Base-by-base conservation (phyloP, 2,329 filamentous ascomycete genomes). In the Fonsecaea multimorphosa region DNA sequence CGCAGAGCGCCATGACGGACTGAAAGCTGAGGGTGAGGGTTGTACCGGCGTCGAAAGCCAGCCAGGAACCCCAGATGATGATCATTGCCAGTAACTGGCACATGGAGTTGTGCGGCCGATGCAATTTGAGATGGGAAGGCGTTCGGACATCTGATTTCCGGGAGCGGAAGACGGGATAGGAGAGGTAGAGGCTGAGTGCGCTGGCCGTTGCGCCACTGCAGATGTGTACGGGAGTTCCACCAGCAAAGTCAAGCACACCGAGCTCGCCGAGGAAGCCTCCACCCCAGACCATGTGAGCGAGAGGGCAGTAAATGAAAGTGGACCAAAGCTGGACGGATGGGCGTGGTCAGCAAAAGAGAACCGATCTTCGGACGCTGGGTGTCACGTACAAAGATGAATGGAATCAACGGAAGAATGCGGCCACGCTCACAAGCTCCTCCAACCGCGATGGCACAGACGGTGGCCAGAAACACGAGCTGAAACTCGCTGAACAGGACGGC, bases 241-340 rank as follows among this genome's bases (percentile, higher is more conserved):
- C 90, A 44, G 90, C 89, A 72, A 91, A 92, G 77, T 92, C 90
- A 70, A 91, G 85, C 22, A 87, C 86, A 53, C 88, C 88, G 40
- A 92, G 83, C 27, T 85, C 84, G 77, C 83, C 88, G 36, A 91
- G 83, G 87, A 89, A 92, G 52, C 90, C 90, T 67, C 86, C 88
- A 77, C 91, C 91, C 90, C 89, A 92, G 44, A 90, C 91, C 85
- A 89, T 91, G 78, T 90, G 90, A 54, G 90, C 90, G 66, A 92
- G 85, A 22, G 71, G 71, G 72, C 90, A 88, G 78, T 91, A 91
- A 65, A 91, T 87, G 68, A 91, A 82, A 44, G 88, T 91, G 19
- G 86, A 81, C 88, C 89, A 91, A 3, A 83, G 75, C 80, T 82
- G 53, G 32, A 51, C 22, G 6, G 40, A n/a, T n/a, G n/a, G 29